A percentile compares a stretch with the other conserved stretches of the same genome.
phyloP scores from a whole-genome alignment of 192 early-diverging fungal genomes.

The Rhizophagus clarus region DNA sequence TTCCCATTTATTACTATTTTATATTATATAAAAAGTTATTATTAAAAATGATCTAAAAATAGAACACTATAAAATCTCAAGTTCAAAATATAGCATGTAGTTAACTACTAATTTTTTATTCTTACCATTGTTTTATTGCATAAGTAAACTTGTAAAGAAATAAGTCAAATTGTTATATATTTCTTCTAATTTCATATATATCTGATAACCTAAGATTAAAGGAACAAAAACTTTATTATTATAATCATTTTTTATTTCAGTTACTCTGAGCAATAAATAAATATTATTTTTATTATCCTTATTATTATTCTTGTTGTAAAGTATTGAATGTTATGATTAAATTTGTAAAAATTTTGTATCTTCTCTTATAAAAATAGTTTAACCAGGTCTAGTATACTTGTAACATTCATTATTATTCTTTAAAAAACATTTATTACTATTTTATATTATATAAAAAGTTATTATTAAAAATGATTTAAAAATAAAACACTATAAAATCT shows the following conservation, averaged over 20 bases:
- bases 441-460: not conserved
- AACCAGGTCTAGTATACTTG: not conserved
- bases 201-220: not conserved
- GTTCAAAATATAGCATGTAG: not conserved
- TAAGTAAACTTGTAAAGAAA: too few relatives aligned
- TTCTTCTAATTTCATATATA: not conserved
- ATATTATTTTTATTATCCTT: constrained; percentile 2
- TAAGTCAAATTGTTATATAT: too few relatives aligned
- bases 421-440: not conserved
- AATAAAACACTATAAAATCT: not conserved
- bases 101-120: too few relatives aligned
- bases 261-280: constrained; percentile 1
- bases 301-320: not conserved
- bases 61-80: not conserved
- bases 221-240: constrained; percentile 20
- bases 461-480: not conserved
- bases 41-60: constrained; percentile 3
- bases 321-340: constrained; percentile 8
- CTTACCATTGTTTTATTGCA: too few relatives aligned
- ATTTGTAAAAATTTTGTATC: not conserved
- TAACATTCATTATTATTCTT: not conserved
- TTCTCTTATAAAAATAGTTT: not conserved
- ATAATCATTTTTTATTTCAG: not conserved
- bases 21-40: not conserved
- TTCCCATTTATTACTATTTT: not conserved